A percentile compares a stretch with the other conserved stretches of the same genome.
phyloP scores from a whole-genome alignment of 176 grass and related monocot genomes.

The Avena sativa region DNA sequence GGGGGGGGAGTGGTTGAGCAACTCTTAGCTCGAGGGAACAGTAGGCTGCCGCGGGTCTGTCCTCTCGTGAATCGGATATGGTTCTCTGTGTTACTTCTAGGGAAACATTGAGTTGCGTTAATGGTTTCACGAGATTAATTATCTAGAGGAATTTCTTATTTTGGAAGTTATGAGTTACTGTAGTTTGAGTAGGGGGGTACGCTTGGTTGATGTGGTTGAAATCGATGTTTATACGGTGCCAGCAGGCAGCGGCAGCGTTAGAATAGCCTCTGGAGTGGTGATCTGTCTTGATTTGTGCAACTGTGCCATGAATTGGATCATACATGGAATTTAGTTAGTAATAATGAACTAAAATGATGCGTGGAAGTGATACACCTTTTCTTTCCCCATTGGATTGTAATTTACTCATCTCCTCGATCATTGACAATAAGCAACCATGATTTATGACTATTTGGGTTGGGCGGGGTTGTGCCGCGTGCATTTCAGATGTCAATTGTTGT shows the following conservation, averaged over 20 bases:
- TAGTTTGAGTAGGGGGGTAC: background rate
- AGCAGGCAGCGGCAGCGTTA: background rate
- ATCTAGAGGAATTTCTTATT: background rate
- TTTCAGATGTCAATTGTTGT: background rate
- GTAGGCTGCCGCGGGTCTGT: background rate
- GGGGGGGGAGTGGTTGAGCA: background rate
- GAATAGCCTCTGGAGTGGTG: background rate
- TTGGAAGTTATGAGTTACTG: background rate
- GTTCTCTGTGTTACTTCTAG: background rate
- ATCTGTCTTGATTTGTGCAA: slow-evolving; percentile 1
- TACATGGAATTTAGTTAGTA: background rate
- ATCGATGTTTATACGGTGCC: background rate
- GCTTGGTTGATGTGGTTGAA: background rate
- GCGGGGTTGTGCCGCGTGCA: background rate
- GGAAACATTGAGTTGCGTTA: background rate
- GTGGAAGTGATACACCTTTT: background rate
- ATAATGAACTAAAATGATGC: background rate
- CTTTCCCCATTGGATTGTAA: background rate
- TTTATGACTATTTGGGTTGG: background rate
- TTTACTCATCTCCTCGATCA: background rate
- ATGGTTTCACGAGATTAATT: slow-evolving; percentile 1
- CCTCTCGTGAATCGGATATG: background rate
- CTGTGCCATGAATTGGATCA: background rate
- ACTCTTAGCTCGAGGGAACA: background rate
- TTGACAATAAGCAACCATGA: background rate